Conservation (phyloP, 2,329 filamentous ascomycete genomes). For the Neocucurbitaria cava region DNA sequence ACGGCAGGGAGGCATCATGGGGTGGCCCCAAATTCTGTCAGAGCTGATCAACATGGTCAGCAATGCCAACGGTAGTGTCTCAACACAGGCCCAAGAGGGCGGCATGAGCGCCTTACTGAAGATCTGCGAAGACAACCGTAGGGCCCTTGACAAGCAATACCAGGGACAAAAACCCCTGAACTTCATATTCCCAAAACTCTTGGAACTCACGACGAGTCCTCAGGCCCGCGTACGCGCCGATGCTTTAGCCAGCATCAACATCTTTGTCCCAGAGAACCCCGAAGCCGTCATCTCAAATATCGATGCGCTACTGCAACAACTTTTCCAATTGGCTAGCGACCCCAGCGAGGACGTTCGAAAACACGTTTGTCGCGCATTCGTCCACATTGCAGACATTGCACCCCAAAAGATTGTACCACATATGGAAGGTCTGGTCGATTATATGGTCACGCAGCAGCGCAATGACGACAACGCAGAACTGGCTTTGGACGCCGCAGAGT, state of each 20-base stretch:
- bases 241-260: constrained; percentile 85
- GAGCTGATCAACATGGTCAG: constrained; percentile 80
- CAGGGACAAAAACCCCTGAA: constrained; percentile 86
- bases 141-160: constrained; percentile 84
- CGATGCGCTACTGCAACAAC: constrained; percentile 79
- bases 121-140: constrained; percentile 95
- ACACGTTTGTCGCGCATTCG: constrained; percentile 92
- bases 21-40: constrained; percentile 89
- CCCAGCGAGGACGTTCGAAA: constrained; percentile 81
- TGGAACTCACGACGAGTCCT: constrained; percentile 81
- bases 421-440: constrained; percentile 86
- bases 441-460: constrained; percentile 89
- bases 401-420: constrained; percentile 91
- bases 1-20: constrained; percentile 80
- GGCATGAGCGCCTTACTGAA: constrained; percentile 93
- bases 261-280: constrained; percentile 86
- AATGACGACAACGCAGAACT: constrained; percentile 83
- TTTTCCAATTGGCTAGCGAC: constrained; percentile 84
- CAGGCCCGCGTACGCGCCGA: constrained; percentile 79
- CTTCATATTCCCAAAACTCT: constrained; percentile 87
- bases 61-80: constrained; percentile 72
- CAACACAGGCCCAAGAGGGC: constrained; percentile 82
- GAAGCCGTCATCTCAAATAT: constrained; percentile 81
- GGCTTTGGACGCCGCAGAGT: constrained; percentile 93
- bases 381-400: constrained; percentile 87